Evolutionary conservation across 164 flowering plant species (phyloP).

Genomic region (Magnolia sinica): DNA sequence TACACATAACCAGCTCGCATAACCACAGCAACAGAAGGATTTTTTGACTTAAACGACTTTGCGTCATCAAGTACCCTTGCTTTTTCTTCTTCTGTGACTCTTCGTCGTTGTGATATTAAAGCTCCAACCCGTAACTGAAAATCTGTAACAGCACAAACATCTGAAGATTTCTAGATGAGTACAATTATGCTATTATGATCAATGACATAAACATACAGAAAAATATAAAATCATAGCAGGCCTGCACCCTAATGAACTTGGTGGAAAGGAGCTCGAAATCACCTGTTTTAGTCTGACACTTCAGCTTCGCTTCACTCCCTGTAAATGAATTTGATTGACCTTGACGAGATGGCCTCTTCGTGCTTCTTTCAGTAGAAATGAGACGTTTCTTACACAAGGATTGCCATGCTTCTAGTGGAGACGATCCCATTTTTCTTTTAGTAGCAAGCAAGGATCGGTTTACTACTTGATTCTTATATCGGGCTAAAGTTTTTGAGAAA

Average conservation of each 20-base stretch:
- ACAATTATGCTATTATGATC: background rate
- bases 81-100: background rate
- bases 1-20: background rate
- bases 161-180: background rate
- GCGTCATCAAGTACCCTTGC: background rate
- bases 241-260: background rate
- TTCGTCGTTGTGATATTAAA: background rate
- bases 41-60: background rate
- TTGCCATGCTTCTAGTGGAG: background rate
- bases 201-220: background rate
- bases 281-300: background rate
- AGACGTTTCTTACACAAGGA: background rate
- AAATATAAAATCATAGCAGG: background rate
- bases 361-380: background rate
- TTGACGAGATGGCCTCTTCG: background rate
- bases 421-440: too few species aligned
- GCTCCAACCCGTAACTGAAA: background rate
- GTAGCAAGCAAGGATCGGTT: too few species aligned
- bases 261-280: background rate
- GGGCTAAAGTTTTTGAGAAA: too few species aligned
- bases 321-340: background rate
- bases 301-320: background rate
- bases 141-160: background rate
- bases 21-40: background rate
- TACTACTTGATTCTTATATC: too few species aligned